Conservation (phyloP, 2,329 filamentous ascomycete genomes). For the Exophiala bonariae region DNA sequence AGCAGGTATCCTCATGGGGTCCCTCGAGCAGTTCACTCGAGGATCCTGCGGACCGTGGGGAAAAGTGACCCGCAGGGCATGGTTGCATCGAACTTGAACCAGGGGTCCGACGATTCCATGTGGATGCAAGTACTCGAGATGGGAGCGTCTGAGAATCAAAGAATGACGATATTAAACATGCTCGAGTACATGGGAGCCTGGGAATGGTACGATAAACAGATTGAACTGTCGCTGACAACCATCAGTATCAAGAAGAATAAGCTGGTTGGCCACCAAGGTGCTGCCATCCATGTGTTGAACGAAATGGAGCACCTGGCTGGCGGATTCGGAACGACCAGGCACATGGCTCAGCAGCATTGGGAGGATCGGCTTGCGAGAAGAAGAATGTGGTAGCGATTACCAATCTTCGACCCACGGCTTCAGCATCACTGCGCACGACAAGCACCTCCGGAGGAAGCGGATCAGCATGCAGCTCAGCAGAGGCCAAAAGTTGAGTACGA, state of each 20-base stretch:
- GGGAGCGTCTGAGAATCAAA: conserved; percentile 4
- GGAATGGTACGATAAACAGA: conserved; percentile 15
- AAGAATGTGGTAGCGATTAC: neutral
- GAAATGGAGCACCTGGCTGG: conserved; percentile 3
- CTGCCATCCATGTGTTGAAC: conserved; percentile 11
- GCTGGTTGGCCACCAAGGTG: conserved; percentile 6
- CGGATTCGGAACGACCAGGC: neutral
- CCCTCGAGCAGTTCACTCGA: neutral
- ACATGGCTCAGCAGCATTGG: conserved; percentile 1
- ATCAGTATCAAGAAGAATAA: conserved; percentile 17
- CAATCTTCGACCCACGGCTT: neutral
- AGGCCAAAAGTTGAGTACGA: conserved; percentile 12
- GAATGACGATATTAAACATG: conserved; percentile 16
- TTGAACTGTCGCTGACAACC: conserved; percentile 4
- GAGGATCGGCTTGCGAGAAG: neutral
- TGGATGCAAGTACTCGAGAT: conserved; percentile 22
- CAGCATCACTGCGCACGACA: neutral
- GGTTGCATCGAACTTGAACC: neutral
- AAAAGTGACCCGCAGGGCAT: neutral
- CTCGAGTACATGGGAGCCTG: conserved; percentile 24
- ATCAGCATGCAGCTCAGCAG: conserved; percentile 14
- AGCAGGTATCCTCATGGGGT: neutral
- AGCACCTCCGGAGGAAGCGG: neutral
- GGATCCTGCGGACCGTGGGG: neutral
- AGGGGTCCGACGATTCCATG: conserved; percentile 22